These are phyloP conservation scores for Aureobasidium sp. DNA, from an alignment of 2,329 filamentous ascomycete genomes.

Conservation along the genomic window DNA sequence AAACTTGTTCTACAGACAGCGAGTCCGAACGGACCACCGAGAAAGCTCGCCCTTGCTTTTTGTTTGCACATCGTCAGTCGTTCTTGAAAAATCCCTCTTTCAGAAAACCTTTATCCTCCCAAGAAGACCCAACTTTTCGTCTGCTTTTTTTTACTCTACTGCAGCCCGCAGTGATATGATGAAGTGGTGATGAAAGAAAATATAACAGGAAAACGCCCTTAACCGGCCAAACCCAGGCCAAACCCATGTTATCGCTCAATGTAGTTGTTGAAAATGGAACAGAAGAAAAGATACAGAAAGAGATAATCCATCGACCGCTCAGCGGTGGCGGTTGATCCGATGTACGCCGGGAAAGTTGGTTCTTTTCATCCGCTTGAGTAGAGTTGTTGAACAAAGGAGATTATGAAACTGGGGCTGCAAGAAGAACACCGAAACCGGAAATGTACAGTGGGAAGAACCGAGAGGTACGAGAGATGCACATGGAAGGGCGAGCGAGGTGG, in stretches of 20 bases:
- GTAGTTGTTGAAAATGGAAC: slow-evolving; percentile 3
- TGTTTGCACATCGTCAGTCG: slow-evolving; percentile 11
- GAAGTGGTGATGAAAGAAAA: slow-evolving; percentile 3
- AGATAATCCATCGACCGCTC: slow-evolving; percentile 6
- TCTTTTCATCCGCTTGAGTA: background rate
- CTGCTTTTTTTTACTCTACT: slow-evolving; percentile 9
- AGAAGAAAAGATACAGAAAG: slow-evolving; percentile 10
- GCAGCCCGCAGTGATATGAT: slow-evolving; percentile 9
- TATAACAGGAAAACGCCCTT: background rate
- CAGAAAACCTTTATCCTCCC: slow-evolving; percentile 10
- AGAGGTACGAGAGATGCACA: slow-evolving; percentile 1
- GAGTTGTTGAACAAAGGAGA: slow-evolving; percentile 11
- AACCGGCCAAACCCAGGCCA: slow-evolving; percentile 6
- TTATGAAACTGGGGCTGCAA: slow-evolving; percentile 8
- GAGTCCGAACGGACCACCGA: slow-evolving; percentile 9
- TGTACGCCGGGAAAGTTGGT: background rate
- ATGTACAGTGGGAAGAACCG: slow-evolving; percentile 6
- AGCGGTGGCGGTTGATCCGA: background rate
- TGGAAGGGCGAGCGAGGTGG: background rate
- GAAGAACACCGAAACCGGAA: slow-evolving; percentile 1
- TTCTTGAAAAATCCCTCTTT: slow-evolving; percentile 1
- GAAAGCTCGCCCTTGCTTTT: slow-evolving; percentile 11
- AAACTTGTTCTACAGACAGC: slow-evolving; percentile 12
- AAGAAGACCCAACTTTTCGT: slow-evolving; percentile 3
- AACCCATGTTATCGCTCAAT: slow-evolving; percentile 10